A percentile compares a stretch with the other conserved stretches of the same genome.
Evolutionary conservation across 495 filamentous ascomycete species (phyloP).

Genomic region (Xylaria flabelliformis): DNA sequence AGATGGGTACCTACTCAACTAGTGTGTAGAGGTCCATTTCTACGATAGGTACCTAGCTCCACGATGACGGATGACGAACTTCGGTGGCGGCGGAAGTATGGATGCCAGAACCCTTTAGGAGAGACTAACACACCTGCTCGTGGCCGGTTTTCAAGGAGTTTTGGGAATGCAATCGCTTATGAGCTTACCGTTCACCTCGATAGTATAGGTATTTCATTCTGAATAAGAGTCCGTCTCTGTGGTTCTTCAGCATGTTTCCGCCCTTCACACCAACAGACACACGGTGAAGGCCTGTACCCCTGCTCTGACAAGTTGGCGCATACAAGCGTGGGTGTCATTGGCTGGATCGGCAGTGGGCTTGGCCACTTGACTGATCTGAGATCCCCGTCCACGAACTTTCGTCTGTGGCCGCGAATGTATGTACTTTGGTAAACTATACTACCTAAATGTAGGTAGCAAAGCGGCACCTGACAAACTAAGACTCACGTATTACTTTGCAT

Average conservation of each 20-base stretch:
- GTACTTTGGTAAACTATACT: constrained; percentile 7
- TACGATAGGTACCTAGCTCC: constrained; percentile 8
- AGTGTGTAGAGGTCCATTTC: not conserved
- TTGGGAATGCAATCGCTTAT: not conserved
- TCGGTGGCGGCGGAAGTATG: not conserved
- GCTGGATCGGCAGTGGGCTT: constrained; percentile 38
- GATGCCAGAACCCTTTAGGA: not conserved
- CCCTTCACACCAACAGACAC: constrained; percentile 26
- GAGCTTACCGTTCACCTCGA: not conserved
- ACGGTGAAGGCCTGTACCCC: constrained; percentile 36
- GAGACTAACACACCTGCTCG: not conserved
- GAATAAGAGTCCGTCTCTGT: constrained; percentile 4
- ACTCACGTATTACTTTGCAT: constrained; percentile 10
- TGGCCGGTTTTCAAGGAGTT: not conserved
- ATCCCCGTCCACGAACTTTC: constrained; percentile 41
- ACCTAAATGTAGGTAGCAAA: not conserved
- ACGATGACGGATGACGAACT: constrained; percentile 13
- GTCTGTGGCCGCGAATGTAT: constrained; percentile 36
- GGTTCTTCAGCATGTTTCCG: constrained; percentile 15
- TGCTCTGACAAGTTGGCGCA: constrained; percentile 44
- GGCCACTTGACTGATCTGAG: constrained; percentile 45
- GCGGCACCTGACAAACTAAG: constrained; percentile 28
- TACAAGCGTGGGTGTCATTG: constrained; percentile 34
- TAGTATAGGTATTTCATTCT: not conserved
- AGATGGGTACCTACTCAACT: constrained; percentile 17